Percentiles rank a stretch among this genome's conserved stretches.
Evolutionary conservation across 2,329 filamentous ascomycete species (phyloP).

Genomic region (Mollisia scopiformis): DNA sequence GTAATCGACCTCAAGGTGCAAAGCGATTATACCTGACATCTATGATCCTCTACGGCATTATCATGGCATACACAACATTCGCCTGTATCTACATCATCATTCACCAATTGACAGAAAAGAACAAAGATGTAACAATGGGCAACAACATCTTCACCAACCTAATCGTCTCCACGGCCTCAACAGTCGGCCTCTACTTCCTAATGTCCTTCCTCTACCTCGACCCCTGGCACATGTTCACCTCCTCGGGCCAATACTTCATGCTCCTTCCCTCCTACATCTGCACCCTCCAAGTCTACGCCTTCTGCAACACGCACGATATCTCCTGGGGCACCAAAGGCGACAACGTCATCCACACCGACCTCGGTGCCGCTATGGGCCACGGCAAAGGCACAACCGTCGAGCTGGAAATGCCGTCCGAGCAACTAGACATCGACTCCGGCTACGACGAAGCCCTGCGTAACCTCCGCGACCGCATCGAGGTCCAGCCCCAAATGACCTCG

Average conservation of each 20-base stretch:
- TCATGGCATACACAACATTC: slow-evolving; percentile 96
- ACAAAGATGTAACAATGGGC: slow-evolving; percentile 62
- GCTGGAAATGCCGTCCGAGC: slow-evolving; percentile 96
- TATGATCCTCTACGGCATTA: slow-evolving; percentile 88
- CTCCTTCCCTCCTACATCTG: slow-evolving; percentile 94
- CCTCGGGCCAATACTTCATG: slow-evolving; percentile 86
- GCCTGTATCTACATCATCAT: slow-evolving; percentile 87
- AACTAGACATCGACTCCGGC: slow-evolving; percentile 95
- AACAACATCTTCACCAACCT: slow-evolving; percentile 95
- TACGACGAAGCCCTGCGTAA: slow-evolving; percentile 98
- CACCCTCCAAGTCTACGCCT: slow-evolving; percentile 96
- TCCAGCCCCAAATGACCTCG: slow-evolving; percentile 60
- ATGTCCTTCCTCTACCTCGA: slow-evolving; percentile 97
- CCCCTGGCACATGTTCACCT: slow-evolving; percentile 99
- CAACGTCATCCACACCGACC: slow-evolving; percentile 90
- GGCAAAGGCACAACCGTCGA: slow-evolving; percentile 79
- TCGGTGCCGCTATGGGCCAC: slow-evolving; percentile 81
- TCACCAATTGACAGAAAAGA: slow-evolving; percentile 64
- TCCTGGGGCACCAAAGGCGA: slow-evolving; percentile 99
- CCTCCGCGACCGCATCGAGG: slow-evolving; percentile 88
- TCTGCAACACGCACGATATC: slow-evolving; percentile 98
- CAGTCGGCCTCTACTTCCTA: slow-evolving; percentile 90
- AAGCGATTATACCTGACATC: slow-evolving; percentile 86
- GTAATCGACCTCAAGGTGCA: slow-evolving; percentile 93
- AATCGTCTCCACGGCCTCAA: slow-evolving; percentile 86